These are phyloP conservation scores for Penicillium frequentans DNA, from an alignment of 2,329 filamentous ascomycete species.

Conservation along the genomic window DNA sequence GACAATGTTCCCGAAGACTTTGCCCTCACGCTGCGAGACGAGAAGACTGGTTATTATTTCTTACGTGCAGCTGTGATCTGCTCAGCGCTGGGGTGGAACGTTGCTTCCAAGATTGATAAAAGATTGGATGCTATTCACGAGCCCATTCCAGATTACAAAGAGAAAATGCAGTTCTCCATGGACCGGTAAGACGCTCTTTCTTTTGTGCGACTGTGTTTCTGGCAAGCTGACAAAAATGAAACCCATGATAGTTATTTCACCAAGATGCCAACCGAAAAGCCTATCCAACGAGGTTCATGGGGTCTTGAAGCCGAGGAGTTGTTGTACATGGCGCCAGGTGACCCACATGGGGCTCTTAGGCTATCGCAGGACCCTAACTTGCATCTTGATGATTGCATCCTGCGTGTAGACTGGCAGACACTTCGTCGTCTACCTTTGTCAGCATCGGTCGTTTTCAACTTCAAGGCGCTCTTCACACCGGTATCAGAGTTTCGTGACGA, in stretches of 20 bases:
- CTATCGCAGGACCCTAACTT: constrained; percentile 59
- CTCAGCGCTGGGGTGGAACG: constrained; percentile 77
- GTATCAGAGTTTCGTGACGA: constrained; percentile 69
- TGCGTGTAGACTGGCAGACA: constrained; percentile 88
- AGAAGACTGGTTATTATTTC: constrained; percentile 68
- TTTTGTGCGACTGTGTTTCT: not conserved
- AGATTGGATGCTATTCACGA: constrained; percentile 70
- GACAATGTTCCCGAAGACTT: constrained; percentile 85
- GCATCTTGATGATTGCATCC: constrained; percentile 58
- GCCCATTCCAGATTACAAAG: constrained; percentile 77
- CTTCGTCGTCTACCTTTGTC: constrained; percentile 75
- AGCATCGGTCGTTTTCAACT: constrained; percentile 78
- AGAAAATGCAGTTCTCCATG: constrained; percentile 87
- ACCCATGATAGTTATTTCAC: constrained; percentile 66
- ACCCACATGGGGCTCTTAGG: constrained; percentile 64
- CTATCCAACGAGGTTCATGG: constrained; percentile 85
- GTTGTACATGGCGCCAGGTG: constrained; percentile 70
- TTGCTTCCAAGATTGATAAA: constrained; percentile 71
- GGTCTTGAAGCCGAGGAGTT: constrained; percentile 74
- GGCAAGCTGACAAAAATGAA: not conserved
- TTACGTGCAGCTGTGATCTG: constrained; percentile 77
- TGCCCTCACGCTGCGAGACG: constrained; percentile 70
- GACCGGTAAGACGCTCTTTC: constrained; percentile 59
- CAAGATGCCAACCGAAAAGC: constrained; percentile 70
- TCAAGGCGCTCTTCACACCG: constrained; percentile 82